Percentiles rank a stretch among this genome's conserved stretches.
Conservation (phyloP, 257 asterid genomes). For the Handroanthus guayacan region DNA sequence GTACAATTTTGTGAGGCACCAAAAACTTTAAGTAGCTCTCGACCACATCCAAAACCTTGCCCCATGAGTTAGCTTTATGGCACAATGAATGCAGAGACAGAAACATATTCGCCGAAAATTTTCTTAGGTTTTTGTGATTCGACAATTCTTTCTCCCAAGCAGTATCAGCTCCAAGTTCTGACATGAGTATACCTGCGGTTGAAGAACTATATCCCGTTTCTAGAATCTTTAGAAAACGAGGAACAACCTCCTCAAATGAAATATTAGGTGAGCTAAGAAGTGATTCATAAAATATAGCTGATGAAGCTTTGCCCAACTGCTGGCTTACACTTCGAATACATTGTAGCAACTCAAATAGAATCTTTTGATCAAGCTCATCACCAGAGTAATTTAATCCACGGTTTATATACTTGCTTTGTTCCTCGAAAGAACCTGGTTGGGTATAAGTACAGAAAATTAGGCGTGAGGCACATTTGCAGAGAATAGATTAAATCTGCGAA, state of each 20-base stretch:
- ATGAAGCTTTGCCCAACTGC: conserved; percentile 87
- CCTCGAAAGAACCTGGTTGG: conserved; percentile 68
- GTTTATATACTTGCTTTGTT: conserved; percentile 42
- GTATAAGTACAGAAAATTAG: conserved; percentile 32
- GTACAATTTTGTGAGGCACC: conserved; percentile 77
- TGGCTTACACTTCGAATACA: conserved; percentile 78
- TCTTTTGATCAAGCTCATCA: conserved; percentile 58
- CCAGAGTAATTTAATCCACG: conserved; percentile 51
- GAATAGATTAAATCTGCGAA: conserved; percentile 26
- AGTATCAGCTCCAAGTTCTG: conserved; percentile 84
- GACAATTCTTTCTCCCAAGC: conserved; percentile 80
- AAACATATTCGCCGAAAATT: conserved; percentile 74
- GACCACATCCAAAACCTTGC: conserved; percentile 73
- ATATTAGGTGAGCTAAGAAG: conserved; percentile 60
- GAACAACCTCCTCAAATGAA: conserved; percentile 81
- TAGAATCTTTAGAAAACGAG: conserved; percentile 71
- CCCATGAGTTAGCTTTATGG: conserved; percentile 79
- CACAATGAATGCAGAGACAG: conserved; percentile 73
- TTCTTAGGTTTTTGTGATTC: conserved; percentile 81
- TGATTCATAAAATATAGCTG: conserved; percentile 80
- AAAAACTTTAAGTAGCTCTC: conserved; percentile 74
- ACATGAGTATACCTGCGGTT: conserved; percentile 56
- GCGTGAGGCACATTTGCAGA: conserved; percentile 33
- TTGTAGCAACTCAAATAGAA: conserved; percentile 69
- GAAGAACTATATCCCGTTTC: conserved; percentile 79